Evolutionary conservation across 2,329 filamentous ascomycete genomes (phyloP), one percentile per base, ranked within the genome.

Genomic region (Talaromyces atroroseus): DNA sequence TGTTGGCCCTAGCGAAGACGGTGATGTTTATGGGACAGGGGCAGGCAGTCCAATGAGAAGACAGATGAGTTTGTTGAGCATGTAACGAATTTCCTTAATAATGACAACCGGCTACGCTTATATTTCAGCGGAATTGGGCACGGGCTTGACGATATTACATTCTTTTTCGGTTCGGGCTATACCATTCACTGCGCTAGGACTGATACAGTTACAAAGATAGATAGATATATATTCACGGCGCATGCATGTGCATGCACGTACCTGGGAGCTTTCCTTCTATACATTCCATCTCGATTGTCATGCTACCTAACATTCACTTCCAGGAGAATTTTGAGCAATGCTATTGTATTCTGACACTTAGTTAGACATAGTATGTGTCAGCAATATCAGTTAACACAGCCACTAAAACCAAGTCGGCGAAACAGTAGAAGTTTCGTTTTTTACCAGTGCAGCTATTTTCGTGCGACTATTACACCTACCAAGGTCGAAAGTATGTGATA

Each of bases 41-140:
- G 70, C 80, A 50, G 83, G 85, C 12, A 89, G 86, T 65, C 87
- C 87, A 5, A 75, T 89, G 62, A 79, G 85, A 64, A 79, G 86
- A 62, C 86, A 90, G 69, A 88, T 90, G 86, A 89, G 85, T 69
- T 74, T 90, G 63, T 70, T 90, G 62, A 85, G 84, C 58, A 80
- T 86, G 78, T 85, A 66, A 62, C 29, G 50, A 18, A 12, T 44
- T 44, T 44, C 20, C n/a, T 40, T 40, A 7, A 40, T 40, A 16
- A 40, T 40, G 36, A 38, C 29, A 8, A n/a, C 29, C 11, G 29
- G 11, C 6, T 10, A 34, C 32, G 2, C 8, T 36, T 36, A 36
- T 36, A 14, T 32, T 32, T 11, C 11, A 32, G 29, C 29, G 29
- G 29, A 32, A 2, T n/a, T 40, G n/a, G 36, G 20, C 36, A 7